A percentile compares a stretch with the other conserved stretches of the same genome.
Evolutionary conservation across 495 filamentous ascomycete genomes (phyloP).

Genomic region (Peziza echinospora): DNA sequence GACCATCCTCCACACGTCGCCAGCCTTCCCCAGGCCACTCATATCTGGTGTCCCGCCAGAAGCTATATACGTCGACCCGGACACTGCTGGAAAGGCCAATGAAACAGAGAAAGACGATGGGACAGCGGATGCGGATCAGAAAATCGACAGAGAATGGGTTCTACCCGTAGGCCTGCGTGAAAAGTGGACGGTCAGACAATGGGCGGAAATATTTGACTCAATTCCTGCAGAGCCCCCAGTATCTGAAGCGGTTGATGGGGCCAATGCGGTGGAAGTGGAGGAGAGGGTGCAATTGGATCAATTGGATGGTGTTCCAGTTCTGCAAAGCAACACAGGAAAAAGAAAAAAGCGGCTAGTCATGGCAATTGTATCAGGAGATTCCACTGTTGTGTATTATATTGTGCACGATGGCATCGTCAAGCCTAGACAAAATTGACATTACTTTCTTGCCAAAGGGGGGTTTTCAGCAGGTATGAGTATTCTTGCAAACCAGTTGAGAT

Average conservation of each 20-base stretch:
- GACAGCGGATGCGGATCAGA: constrained; percentile 55
- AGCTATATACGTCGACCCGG: constrained; percentile 74
- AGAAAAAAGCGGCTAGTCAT: constrained; percentile 53
- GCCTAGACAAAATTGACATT: constrained; percentile 84
- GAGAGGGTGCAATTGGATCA: constrained; percentile 20
- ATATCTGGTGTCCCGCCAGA: constrained; percentile 77
- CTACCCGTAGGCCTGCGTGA: constrained; percentile 65
- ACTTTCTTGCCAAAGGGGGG: no score
- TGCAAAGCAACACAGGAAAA: constrained; percentile 14
- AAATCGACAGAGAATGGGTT: constrained; percentile 57
- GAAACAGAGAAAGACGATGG: constrained; percentile 23
- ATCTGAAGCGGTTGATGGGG: constrained; percentile 8
- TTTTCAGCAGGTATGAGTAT: no score
- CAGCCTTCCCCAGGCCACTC: constrained; percentile 35
- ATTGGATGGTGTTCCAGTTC: constrained; percentile 18
- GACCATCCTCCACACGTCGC: constrained; percentile 32
- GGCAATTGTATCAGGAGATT: constrained; percentile 69
- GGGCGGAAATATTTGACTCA: constrained; percentile 64
- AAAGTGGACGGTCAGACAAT: constrained; percentile 53
- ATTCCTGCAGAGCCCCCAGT: constrained; percentile 30
- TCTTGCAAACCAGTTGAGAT: no score
- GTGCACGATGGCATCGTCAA: constrained; percentile 92
- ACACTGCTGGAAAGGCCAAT: constrained; percentile 22
- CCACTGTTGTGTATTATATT: constrained; percentile 86
- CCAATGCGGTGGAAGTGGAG: constrained; percentile 13